Evolutionary conservation across 495 filamentous ascomycete species (phyloP).

Genomic region (Daldinia childiae): DNA sequence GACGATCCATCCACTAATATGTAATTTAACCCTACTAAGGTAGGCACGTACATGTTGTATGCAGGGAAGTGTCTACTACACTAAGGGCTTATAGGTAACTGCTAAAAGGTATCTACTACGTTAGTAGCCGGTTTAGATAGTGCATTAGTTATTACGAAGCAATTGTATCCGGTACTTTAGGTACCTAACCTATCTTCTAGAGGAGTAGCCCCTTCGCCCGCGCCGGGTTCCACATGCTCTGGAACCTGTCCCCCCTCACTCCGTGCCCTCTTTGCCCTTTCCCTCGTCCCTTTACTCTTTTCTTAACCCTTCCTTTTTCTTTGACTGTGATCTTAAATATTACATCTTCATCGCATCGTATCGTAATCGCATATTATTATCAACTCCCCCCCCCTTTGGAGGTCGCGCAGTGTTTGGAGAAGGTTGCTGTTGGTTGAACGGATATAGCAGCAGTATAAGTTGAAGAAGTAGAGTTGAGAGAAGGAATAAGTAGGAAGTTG

Average conservation of each 20-base stretch:
- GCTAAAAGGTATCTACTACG: neutral
- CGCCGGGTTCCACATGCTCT: constrained; percentile 37
- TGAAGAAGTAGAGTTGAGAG: constrained; percentile 17
- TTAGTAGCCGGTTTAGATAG: neutral
- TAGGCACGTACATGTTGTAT: constrained; percentile 17
- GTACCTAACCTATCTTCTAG: neutral
- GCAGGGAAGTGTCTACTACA: constrained; percentile 29
- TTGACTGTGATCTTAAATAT: constrained; percentile 34
- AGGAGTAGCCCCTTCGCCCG: constrained; percentile 40
- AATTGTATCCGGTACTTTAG: constrained; percentile 8
- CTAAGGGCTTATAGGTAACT: constrained; percentile 5
- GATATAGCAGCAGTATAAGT: constrained; percentile 29
- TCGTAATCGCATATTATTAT: constrained; percentile 34
- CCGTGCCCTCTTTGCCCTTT: constrained; percentile 41
- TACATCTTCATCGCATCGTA: constrained; percentile 27
- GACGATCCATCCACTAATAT: constrained; percentile 41
- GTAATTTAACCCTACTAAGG: constrained; percentile 38
- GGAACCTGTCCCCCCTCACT: constrained; percentile 39
- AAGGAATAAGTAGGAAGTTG: constrained; percentile 24
- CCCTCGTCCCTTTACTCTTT: constrained; percentile 35
- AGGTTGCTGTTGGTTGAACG: constrained; percentile 38
- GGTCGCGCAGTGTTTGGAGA: constrained; percentile 42
- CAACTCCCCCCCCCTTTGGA: constrained; percentile 21
- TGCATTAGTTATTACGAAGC: neutral
- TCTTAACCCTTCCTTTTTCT: constrained; percentile 28